These are phyloP conservation scores for Epichloe uncinata DNA, from an alignment of 2,329 filamentous ascomycete genomes.

Conservation along the genomic window DNA sequence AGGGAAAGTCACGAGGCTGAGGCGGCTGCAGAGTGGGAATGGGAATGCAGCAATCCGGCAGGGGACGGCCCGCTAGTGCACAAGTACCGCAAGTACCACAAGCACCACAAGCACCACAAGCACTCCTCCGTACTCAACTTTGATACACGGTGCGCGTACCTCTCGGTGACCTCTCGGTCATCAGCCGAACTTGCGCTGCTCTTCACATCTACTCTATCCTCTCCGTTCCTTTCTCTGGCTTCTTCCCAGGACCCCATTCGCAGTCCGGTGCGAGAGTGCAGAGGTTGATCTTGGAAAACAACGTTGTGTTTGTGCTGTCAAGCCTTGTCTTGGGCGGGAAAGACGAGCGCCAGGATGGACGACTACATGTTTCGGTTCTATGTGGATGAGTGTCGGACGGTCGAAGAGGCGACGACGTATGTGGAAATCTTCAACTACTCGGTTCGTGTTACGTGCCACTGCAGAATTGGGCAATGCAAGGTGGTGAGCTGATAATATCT, in stretches of 20 bases:
- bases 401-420: slow-evolving; percentile 37
- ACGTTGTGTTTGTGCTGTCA: neutral
- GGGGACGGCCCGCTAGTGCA: neutral
- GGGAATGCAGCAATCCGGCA: neutral
- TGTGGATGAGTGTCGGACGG: slow-evolving; percentile 33
- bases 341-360: slow-evolving; percentile 30
- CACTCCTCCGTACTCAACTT: neutral
- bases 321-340: neutral
- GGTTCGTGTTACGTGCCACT: slow-evolving; percentile 22
- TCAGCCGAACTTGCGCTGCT: neutral
- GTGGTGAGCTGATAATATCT: too few species aligned
- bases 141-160: neutral
- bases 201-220: neutral
- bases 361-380: slow-evolving; percentile 42
- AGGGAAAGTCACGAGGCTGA: slow-evolving; percentile 5
- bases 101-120: too few species aligned
- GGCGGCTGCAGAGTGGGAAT: neutral
- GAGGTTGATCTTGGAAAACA: too few species aligned
- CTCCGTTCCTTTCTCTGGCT: neutral
- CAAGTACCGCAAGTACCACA: too few species aligned
- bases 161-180: too few species aligned
- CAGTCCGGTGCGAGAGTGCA: too few species aligned
- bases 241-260: too few species aligned
- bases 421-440: slow-evolving; percentile 47
- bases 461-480: neutral